These are phyloP conservation scores for Claviceps sorghi DNA, from an alignment of 2,329 filamentous ascomycete genomes.

Conservation along the genomic window DNA sequence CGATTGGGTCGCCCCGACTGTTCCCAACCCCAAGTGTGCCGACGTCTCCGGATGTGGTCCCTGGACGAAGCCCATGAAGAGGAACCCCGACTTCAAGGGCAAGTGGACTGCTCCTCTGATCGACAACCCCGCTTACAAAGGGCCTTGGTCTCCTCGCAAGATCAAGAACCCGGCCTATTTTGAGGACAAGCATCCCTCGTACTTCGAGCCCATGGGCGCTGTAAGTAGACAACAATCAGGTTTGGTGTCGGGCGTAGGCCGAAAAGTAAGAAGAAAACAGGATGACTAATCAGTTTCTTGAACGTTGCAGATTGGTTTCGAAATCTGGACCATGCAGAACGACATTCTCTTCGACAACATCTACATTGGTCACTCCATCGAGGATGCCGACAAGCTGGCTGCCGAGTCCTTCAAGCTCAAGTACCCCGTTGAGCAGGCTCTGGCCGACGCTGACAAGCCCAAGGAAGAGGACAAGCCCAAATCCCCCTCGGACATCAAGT, in stretches of 20 bases:
- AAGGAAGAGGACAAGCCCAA: conserved; percentile 51
- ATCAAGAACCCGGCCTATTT: conserved; percentile 93
- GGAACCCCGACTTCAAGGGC: conserved; percentile 97
- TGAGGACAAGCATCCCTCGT: conserved; percentile 91
- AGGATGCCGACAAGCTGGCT: conserved; percentile 80
- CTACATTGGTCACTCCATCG: conserved; percentile 94
- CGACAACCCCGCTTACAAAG: conserved; percentile 98
- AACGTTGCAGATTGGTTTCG: conserved; percentile 66
- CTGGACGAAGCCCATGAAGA: conserved; percentile 83
- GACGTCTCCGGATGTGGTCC: conserved; percentile 87
- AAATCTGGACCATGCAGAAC: conserved; percentile 99
- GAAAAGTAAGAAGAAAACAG: neutral
- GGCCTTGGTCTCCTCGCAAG: conserved; percentile 84
- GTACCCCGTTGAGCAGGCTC: conserved; percentile 64
- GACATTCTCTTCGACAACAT: conserved; percentile 99
- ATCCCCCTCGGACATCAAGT: conserved; percentile 64
- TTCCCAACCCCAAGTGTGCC: conserved; percentile 91
- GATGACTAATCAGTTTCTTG: conserved; percentile 7
- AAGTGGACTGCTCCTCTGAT: conserved; percentile 89
- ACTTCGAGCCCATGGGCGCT: conserved; percentile 96
- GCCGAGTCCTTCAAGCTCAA: conserved; percentile 85
- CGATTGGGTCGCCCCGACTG: conserved; percentile 82
- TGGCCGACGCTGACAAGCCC: conserved; percentile 67
- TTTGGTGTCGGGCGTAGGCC: neutral
- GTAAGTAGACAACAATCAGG: conserved; percentile 40